A percentile compares a stretch with the other conserved stretches of the same genome.
Conservation (phyloP, 371 early-diverging fungal species). For the Apophysomyces variabilis region DNA sequence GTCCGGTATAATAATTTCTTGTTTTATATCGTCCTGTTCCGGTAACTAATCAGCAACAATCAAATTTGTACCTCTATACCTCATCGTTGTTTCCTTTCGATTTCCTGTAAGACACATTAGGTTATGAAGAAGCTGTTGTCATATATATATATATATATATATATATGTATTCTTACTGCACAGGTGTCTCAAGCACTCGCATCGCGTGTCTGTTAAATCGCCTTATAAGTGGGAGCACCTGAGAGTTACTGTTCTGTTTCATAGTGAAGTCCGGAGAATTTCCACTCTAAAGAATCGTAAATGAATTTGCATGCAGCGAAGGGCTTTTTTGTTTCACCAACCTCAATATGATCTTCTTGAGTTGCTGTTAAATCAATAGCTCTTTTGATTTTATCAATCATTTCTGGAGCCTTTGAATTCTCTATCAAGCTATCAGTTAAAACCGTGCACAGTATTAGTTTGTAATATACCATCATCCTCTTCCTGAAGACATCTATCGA, state of each 20-base stretch:
- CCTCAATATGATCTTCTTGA: conserved; percentile 77
- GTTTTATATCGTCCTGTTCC: conserved; percentile 34
- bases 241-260: conserved; percentile 71
- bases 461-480: conserved; percentile 69
- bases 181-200: conserved; percentile 68
- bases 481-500: conserved; percentile 80
- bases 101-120: conserved; percentile 17
- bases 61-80: not conserved
- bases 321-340: conserved; percentile 21
- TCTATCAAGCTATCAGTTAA: conserved; percentile 20
- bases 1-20: conserved; percentile 67
- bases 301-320: not conserved
- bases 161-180: conserved; percentile 27
- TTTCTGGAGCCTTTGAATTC: conserved; percentile 53
- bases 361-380: conserved; percentile 84
- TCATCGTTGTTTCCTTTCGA: conserved; percentile 10
- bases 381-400: conserved; percentile 60
- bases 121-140: not conserved
- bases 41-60: not conserved
- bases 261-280: conserved; percentile 90
- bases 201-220: conserved; percentile 91
- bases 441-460: not conserved
- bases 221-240: conserved; percentile 82
- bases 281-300: conserved; percentile 55
- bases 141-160: not conserved